Conservation (phyloP, 2,329 filamentous ascomycete species). For the Scedosporium boydii region DNA sequence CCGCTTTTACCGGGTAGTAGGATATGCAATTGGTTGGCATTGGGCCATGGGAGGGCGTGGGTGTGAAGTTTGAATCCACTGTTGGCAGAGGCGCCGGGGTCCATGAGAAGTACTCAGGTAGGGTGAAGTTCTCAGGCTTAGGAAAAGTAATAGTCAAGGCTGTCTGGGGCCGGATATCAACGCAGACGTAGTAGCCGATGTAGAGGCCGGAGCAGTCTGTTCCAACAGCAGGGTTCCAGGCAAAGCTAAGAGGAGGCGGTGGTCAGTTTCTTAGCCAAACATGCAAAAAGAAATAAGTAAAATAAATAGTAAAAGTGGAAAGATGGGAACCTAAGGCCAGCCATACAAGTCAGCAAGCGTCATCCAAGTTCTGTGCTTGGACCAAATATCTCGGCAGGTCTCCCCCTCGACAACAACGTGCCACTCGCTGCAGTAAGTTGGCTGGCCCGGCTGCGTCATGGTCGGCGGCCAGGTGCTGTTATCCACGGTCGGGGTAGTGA, state of each 20-base stretch:
- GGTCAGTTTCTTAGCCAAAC: neutral
- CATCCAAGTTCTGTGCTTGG: neutral
- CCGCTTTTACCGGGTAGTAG: conserved; percentile 7
- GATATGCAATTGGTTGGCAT: conserved; percentile 8
- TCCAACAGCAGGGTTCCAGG: conserved; percentile 10
- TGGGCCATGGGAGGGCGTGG: conserved; percentile 2
- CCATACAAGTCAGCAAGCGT: neutral
- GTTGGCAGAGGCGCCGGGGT: neutral
- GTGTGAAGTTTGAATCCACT: conserved; percentile 2
- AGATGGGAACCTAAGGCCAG: neutral
- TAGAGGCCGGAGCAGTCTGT: conserved; percentile 10
- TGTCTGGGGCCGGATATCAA: neutral
- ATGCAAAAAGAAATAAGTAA: no score
- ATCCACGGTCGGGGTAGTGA: neutral
- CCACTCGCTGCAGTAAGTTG: neutral
- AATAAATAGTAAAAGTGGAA: neutral
- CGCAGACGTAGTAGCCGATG: conserved; percentile 6
- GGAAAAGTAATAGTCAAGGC: neutral
- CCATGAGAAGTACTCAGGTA: neutral
- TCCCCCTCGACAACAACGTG: neutral
- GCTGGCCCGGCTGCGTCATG: neutral
- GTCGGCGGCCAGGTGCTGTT: neutral
- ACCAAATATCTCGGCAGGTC: neutral
- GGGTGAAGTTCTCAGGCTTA: neutral
- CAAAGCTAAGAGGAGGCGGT: neutral